phyloP scores from a whole-genome alignment of 164 flowering plant genomes.

The Amborella trichopoda region DNA sequence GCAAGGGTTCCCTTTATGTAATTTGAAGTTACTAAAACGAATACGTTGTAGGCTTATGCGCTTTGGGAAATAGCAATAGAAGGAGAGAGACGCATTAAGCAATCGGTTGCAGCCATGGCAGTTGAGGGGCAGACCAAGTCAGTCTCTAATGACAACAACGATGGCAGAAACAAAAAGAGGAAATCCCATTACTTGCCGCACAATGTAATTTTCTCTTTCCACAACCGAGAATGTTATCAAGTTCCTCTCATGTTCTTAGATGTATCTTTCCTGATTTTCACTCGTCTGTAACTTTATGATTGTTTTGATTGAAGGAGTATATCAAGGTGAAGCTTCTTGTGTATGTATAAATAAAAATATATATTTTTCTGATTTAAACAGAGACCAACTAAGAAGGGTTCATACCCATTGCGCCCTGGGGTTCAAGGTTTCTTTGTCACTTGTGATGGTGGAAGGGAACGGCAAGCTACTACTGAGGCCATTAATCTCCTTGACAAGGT shows the following conservation, averaged over 20 bases:
- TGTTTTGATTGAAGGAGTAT: background rate
- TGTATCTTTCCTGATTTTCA: background rate
- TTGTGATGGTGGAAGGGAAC: slow-evolving; percentile 93
- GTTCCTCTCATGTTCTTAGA: background rate
- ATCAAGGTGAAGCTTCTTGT: background rate
- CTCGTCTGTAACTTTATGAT: background rate
- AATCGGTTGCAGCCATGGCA: too few relatives aligned
- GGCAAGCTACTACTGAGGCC: slow-evolving; percentile 81
- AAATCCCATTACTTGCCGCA: slow-evolving; percentile 61
- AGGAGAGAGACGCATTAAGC: too few relatives aligned
- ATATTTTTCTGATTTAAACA: slow-evolving; percentile 10
- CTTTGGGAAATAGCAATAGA: too few relatives aligned
- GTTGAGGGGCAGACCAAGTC: slow-evolving; percentile 11
- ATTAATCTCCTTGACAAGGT: slow-evolving; percentile 71
- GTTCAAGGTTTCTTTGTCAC: slow-evolving; percentile 90
- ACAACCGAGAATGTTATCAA: background rate
- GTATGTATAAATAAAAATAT: background rate
- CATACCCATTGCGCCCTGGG: slow-evolving; percentile 68
- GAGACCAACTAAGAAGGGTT: slow-evolving; percentile 79
- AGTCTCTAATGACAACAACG: slow-evolving; percentile 8
- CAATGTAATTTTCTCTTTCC: slow-evolving; percentile 32
- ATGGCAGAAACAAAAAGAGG: slow-evolving; percentile 38
- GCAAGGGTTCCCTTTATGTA: too few relatives aligned
- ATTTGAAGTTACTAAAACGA: too few relatives aligned
- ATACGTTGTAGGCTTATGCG: too few relatives aligned